A percentile compares a stretch with the other conserved stretches of the same genome.
Evolutionary conservation across 2,329 filamentous ascomycete genomes (phyloP).

Genomic region (Calonectria pauciramosa): DNA sequence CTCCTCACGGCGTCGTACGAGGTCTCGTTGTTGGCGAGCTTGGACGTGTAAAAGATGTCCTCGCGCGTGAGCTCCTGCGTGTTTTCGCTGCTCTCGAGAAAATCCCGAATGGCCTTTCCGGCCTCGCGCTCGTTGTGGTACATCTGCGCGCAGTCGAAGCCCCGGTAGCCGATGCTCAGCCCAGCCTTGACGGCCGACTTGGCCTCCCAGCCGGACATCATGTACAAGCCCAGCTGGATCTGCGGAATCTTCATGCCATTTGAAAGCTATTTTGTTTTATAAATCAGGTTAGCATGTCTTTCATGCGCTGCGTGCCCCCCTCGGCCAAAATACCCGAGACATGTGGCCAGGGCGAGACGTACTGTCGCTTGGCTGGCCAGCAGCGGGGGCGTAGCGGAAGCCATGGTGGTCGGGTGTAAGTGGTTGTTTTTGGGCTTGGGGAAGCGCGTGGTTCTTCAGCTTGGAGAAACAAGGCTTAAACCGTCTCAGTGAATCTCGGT

Average conservation of each 20-base stretch:
- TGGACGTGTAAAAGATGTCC: conserved; percentile 85
- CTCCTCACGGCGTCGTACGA: conserved; percentile 77
- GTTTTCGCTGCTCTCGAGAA: conserved; percentile 64
- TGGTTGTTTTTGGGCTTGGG: background rate
- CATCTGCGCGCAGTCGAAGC: conserved; percentile 68
- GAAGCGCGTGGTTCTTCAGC: background rate
- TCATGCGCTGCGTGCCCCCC: background rate
- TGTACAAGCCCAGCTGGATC: conserved; percentile 81
- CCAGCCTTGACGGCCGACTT: conserved; percentile 69
- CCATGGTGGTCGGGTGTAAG: conserved; percentile 27
- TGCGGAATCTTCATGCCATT: conserved; percentile 78
- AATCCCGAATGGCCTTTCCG: conserved; percentile 74
- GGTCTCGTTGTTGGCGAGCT: conserved; percentile 75
- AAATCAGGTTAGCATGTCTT: background rate
- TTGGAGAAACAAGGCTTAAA: background rate
- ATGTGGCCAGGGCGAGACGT: conserved; percentile 21
- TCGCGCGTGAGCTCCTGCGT: conserved; percentile 69
- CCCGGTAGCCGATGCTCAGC: conserved; percentile 66
- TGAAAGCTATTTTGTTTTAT: conserved; percentile 61
- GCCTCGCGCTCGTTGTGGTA: conserved; percentile 79
- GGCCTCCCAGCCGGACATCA: conserved; percentile 75
- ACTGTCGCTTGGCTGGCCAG: conserved; percentile 43
- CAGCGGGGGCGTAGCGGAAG: conserved; percentile 36
- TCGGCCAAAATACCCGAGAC: background rate
- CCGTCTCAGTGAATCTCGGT: background rate